Base-by-base conservation (phyloP, 768 basidiomycete species). In the Boletus vinaceobasis region DNA sequence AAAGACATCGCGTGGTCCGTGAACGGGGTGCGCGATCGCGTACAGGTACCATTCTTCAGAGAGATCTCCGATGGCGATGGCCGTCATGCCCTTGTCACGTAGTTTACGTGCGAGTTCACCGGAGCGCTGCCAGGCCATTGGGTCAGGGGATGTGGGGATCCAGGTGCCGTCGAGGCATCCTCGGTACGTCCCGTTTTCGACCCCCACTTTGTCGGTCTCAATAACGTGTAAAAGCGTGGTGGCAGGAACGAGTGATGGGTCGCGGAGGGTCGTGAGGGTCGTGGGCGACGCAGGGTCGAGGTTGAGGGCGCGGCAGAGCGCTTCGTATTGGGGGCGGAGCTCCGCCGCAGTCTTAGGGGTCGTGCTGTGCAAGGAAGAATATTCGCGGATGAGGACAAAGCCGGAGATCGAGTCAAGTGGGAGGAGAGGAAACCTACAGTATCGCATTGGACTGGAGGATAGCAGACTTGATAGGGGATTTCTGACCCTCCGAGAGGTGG, bases 21-120 rank as follows among this genome's bases (percentile, higher is more conserved):
- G 48, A 45, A 88, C 78, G 0, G 83, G 80, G 65, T 88, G 82
- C 5, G 86, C 81, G 59, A 89, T 83, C 14, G 86, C 80, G 60
- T 89, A 90, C 48, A 89, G 76, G 65, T 83, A 87, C 87, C 88
- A 90, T 66, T 90, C 88, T 60, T 90, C 86, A 15, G 73, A 76
- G 47, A 88, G 75, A 51, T 88, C 85, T 9, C 89, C 88, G n/a
- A 86, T 70, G 47, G 84, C 73, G 53, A 90, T 73, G 62, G 78
- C 81, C 38, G 73, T 77, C 43, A 89, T 75, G 3, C 88, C 87
- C 19, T 80, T 83, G 19, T 74, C 78, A 43, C 64, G 68, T 13
- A 90, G 75, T 1, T 74, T 78, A 10, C 68, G 69, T 0, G 85
- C 84, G 49, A 92, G 75, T 1, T 71, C 75, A 3, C 88, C 86